Conservation (phyloP, 2,329 filamentous ascomycete species). For the Botrytis fabae region DNA sequence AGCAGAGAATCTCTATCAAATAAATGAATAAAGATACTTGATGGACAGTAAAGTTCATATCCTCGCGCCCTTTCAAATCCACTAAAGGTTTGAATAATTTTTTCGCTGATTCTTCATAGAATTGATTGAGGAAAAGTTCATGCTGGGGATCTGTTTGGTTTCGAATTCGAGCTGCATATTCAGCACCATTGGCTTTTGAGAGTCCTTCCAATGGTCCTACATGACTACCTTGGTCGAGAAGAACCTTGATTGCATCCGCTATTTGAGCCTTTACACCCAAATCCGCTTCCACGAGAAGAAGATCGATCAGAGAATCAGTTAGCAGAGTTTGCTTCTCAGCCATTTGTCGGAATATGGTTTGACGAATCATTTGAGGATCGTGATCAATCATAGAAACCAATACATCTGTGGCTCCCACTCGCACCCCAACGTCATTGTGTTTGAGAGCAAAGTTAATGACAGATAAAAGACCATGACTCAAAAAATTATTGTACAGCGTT, state of each 20-base stretch:
- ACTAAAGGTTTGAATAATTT: slow-evolving; percentile 86
- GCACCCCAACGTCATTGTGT: slow-evolving; percentile 78
- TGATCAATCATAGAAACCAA: slow-evolving; percentile 93
- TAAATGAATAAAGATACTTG: slow-evolving; percentile 90
- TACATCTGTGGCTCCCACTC: slow-evolving; percentile 91
- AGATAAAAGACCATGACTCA: slow-evolving; percentile 79
- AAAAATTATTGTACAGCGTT: slow-evolving; percentile 85
- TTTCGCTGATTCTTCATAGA: slow-evolving; percentile 84
- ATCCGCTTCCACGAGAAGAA: slow-evolving; percentile 88
- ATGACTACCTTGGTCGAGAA: slow-evolving; percentile 73
- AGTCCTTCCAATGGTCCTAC: slow-evolving; percentile 58
- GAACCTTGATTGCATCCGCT: slow-evolving; percentile 89
- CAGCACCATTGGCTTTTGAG: slow-evolving; percentile 61
- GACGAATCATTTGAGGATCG: slow-evolving; percentile 89
- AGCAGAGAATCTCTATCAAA: slow-evolving; percentile 88
- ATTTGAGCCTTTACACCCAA: slow-evolving; percentile 94
- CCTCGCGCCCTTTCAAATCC: slow-evolving; percentile 68
- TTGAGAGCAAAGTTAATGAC: slow-evolving; percentile 92
- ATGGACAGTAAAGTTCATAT: slow-evolving; percentile 73
- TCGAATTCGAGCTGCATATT: slow-evolving; percentile 65
- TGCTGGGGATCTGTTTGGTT: slow-evolving; percentile 68
- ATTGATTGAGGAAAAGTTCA: slow-evolving; percentile 80
- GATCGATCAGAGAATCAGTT: slow-evolving; percentile 88
- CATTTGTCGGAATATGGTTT: slow-evolving; percentile 89
- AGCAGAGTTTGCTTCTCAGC: slow-evolving; percentile 82